Percentiles rank a stretch among this genome's conserved stretches.
Evolutionary conservation across 169 alveolate species (phyloP).

Genomic region (Plasmodium malariae): DNA sequence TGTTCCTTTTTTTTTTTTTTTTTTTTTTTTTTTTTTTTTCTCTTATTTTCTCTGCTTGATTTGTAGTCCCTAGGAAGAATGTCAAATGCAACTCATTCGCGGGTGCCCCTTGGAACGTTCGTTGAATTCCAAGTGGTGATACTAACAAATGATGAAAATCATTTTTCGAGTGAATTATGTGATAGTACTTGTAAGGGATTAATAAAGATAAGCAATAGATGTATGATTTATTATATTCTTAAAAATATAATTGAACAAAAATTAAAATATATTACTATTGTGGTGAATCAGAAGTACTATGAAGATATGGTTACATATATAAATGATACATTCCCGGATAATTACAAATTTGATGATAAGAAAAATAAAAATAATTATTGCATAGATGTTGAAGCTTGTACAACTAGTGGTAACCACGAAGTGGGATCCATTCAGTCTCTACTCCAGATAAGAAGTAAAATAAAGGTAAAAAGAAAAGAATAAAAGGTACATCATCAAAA

Average conservation of each 20-base stretch:
- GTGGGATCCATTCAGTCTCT: constrained; percentile 54
- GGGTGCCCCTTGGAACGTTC: constrained; percentile 45
- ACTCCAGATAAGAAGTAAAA: constrained; percentile 34
- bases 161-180: constrained; percentile 48
- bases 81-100: constrained; percentile 6
- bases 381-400: constrained; percentile 49
- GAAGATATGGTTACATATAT: constrained; percentile 58
- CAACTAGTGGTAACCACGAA: constrained; percentile 39
- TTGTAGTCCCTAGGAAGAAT: not conserved
- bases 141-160: constrained; percentile 54
- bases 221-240: constrained; percentile 50
- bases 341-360: constrained; percentile 47
- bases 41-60: not conserved
- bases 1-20: no score
- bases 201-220: constrained; percentile 39
- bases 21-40: not conserved
- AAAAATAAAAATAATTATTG: constrained; percentile 41
- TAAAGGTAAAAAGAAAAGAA: constrained; percentile 24
- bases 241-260: constrained; percentile 59
- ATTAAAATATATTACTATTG: constrained; percentile 50
- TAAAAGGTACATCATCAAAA: no score
- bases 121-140: constrained; percentile 68
- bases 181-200: constrained; percentile 63
- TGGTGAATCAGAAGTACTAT: constrained; percentile 40
- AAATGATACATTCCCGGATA: constrained; percentile 53